Conservation (phyloP, 306 rosid species). For the Dryas drummondii region DNA sequence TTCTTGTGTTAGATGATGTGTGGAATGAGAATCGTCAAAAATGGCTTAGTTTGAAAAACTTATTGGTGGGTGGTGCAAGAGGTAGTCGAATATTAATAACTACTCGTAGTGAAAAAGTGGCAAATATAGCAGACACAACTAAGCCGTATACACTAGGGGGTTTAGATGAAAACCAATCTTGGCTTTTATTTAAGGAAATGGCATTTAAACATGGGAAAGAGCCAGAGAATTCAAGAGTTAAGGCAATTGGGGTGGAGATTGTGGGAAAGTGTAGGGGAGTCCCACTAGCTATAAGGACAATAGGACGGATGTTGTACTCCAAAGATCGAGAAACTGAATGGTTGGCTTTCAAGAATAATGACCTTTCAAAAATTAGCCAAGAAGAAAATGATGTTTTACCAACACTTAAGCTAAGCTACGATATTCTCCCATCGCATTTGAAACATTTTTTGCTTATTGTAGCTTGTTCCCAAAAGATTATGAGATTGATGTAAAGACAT, state of each 20-base stretch:
- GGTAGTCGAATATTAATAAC: conserved; percentile 41
- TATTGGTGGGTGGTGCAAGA: conserved; percentile 25
- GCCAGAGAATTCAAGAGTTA: not conserved
- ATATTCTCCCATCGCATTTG: not conserved
- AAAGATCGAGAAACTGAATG: not conserved
- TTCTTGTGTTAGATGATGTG: conserved; percentile 45
- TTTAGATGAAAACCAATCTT: conserved; percentile 13
- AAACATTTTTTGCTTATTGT: conserved; percentile 2
- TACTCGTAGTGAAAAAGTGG: conserved; percentile 26
- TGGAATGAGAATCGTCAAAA: conserved; percentile 31
- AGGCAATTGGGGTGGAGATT: conserved; percentile 25
- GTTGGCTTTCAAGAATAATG: not conserved
- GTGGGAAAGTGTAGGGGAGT: conserved; percentile 19
- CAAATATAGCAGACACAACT: not conserved
- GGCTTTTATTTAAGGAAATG: conserved; percentile 24
- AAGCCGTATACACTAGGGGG: conserved; percentile 14
- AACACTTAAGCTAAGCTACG: conserved; percentile 5
- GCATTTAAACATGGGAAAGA: not conserved
- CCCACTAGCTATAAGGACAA: not conserved
- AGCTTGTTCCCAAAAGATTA: not conserved
- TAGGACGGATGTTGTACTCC: not conserved
- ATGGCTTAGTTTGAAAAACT: conserved; percentile 25
- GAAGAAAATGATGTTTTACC: not conserved
- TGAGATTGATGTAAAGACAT: not conserved
- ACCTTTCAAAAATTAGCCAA: not conserved